A percentile compares a stretch with the other conserved stretches of the same genome.
These are phyloP conservation scores for Dothideomycetes sp. DNA, from an alignment of 2,329 filamentous ascomycete genomes.

Conservation along the genomic window DNA sequence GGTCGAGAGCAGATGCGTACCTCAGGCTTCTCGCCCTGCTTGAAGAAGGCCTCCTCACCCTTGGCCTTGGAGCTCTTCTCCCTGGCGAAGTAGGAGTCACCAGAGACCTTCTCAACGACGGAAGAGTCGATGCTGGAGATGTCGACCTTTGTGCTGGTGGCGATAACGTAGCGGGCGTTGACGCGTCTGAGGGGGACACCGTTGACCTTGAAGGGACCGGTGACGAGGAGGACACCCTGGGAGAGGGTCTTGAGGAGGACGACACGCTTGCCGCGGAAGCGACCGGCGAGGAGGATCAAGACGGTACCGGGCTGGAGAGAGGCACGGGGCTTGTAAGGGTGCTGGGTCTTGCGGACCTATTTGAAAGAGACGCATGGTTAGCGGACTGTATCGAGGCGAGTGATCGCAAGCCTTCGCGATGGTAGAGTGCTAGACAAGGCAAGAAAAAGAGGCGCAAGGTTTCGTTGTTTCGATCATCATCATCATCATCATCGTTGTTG, in stretches of 20 bases:
- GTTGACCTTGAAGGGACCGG: constrained; percentile 99
- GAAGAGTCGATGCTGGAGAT: constrained; percentile 68
- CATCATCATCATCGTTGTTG: no score
- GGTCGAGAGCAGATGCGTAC: constrained; percentile 45
- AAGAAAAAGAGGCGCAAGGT: no score
- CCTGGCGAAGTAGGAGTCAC: constrained; percentile 86
- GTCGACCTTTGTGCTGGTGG: constrained; percentile 77
- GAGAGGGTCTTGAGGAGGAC: constrained; percentile 96
- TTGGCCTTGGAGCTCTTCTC: constrained; percentile 95
- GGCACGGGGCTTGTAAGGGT: constrained; percentile 75
- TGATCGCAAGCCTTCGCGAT: no score
- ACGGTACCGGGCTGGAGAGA: constrained; percentile 90
- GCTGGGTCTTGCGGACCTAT: constrained; percentile 90
- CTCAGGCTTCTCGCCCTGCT: constrained; percentile 96
- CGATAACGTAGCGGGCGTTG: constrained; percentile 89
- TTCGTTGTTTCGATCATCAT: no score
- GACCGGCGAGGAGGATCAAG: constrained; percentile 97
- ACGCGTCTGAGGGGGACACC: constrained; percentile 92
- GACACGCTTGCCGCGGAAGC: constrained; percentile 99
- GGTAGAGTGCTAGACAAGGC: no score
- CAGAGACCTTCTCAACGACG: constrained; percentile 68
- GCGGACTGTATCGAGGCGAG: no score
- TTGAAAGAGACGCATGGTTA: constrained; percentile 9
- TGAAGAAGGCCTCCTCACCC: constrained; percentile 98
- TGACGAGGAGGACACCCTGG: constrained; percentile 97